Evolutionary conservation across 2,329 filamentous ascomycete species (phyloP), one percentile per base, ranked within the genome.

Genomic region (Trichothecium roseum): DNA sequence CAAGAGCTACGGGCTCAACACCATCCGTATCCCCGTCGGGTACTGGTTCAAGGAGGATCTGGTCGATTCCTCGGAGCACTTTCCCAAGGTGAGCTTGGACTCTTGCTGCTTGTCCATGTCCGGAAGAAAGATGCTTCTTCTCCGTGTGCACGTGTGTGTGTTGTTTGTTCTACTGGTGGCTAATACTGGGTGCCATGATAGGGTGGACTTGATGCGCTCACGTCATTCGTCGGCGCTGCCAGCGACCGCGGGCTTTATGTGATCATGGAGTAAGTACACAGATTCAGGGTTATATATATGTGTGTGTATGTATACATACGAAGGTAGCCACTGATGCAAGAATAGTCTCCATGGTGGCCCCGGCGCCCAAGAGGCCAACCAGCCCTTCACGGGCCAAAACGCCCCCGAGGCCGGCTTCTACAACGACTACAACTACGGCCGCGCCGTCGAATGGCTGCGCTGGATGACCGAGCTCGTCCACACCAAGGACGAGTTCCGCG

Each of bases 401-500:
- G 15, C 28, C 31, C 18, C 32, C 9, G 32, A 41, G 4, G 39
- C 38, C 1, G 69, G 69, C 3, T 79, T 79, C 56, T 79, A 74
- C 51, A 54, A 60, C 20, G 59, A 65, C 39, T 68, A 67, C 46
- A 63, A 78, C 50, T 79, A 72, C 50, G 62, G 63, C 17, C 70
- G 74, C 9, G 69, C 69, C 3, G 49, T 66, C 38, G 48, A 63
- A 34, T 77, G 74, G 55, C 63, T 78, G n/a, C 53, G 63, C 36
- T 74, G 66, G 63, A 66, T 78, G 45, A 64, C 69, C 9, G 57
- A 63, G 27, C 56, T 62, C 28, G 64, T 74, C 39, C 71, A 76
- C 48, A 55, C 46, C 27, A 64, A 61, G 39, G 35, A 52, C 26
- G 60, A 60, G 20, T 72, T 69, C 48, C 54, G 63, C 36, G 74